Conservation (phyloP, 257 asterid genomes). For the Hygrophila difformis region DNA sequence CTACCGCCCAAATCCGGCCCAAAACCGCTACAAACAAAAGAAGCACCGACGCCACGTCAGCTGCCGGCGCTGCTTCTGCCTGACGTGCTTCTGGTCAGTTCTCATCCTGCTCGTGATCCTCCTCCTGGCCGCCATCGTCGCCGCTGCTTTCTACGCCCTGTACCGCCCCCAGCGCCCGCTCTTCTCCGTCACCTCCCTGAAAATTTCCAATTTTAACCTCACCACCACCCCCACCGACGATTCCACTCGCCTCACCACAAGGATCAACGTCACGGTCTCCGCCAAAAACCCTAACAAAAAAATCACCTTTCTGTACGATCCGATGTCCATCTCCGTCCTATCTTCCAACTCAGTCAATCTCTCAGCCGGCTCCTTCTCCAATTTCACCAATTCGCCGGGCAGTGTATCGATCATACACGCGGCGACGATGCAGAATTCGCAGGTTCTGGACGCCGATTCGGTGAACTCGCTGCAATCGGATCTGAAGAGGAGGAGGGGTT, state of each 20-base stretch:
- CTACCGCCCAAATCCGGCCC: slow-evolving; percentile 32
- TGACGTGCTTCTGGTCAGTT: slow-evolving; percentile 44
- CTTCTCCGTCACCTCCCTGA: slow-evolving; percentile 59
- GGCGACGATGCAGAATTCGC: slow-evolving; percentile 23
- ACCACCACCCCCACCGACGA: slow-evolving; percentile 64
- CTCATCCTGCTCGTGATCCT: slow-evolving; percentile 37
- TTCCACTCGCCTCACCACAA: slow-evolving; percentile 52
- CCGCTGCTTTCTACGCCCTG: slow-evolving; percentile 59
- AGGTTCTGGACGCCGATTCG: slow-evolving; percentile 46
- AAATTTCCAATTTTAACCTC: slow-evolving; percentile 54
- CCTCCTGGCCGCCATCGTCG: slow-evolving; percentile 56
- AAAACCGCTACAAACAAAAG: slow-evolving; percentile 23
- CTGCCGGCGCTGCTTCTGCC: slow-evolving; percentile 48
- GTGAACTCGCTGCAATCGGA: slow-evolving; percentile 36
- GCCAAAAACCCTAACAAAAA: slow-evolving; percentile 58
- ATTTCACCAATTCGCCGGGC: slow-evolving; percentile 37
- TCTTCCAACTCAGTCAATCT: slow-evolving; percentile 30
- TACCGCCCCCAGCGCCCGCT: slow-evolving; percentile 67
- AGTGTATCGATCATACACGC: slow-evolving; percentile 39
- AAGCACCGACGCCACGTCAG: slow-evolving; percentile 18
- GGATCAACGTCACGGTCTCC: slow-evolving; percentile 51
- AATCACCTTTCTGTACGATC: slow-evolving; percentile 38
- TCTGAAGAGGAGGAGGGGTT: slow-evolving; percentile 52
- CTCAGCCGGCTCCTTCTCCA: slow-evolving; percentile 39
- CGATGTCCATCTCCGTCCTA: slow-evolving; percentile 27